phyloP scores from a whole-genome alignment of 2,329 filamentous ascomycete species.

The Xylaria sp. region DNA sequence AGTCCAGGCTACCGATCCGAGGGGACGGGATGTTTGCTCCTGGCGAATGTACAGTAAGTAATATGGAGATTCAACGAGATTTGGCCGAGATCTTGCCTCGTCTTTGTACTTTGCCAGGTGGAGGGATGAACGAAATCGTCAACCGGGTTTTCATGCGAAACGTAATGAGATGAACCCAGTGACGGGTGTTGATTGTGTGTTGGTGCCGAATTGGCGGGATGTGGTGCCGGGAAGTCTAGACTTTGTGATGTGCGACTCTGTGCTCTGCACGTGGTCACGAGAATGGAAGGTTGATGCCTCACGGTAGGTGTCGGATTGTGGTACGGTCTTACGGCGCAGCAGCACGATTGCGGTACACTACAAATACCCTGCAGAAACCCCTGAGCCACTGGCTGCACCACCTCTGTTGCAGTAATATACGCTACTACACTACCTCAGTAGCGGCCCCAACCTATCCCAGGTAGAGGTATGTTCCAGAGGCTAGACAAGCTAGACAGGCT shows the following conservation, averaged over 20 bases:
- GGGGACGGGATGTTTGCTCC: conserved; percentile 31
- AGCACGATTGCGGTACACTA: not conserved
- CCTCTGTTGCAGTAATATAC: too few relatives aligned
- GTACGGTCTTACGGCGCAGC: not conserved
- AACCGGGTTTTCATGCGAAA: not conserved
- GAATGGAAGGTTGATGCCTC: not conserved
- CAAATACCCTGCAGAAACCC: not conserved
- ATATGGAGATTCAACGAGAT: conserved; percentile 5
- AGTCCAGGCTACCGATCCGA: conserved; percentile 19
- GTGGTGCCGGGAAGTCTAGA: not conserved
- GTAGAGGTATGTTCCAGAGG: too few relatives aligned
- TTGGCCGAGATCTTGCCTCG: conserved; percentile 9
- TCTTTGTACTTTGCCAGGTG: not conserved
- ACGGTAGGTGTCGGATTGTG: too few relatives aligned
- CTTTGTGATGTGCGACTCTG: not conserved
- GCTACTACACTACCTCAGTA: not conserved
- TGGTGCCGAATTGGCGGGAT: not conserved
- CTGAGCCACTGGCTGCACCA: not conserved
- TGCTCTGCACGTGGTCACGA: conserved; percentile 24
- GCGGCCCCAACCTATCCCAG: not conserved
- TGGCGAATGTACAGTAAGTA: conserved; percentile 19
- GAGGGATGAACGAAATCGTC: not conserved
- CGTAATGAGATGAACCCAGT: not conserved
- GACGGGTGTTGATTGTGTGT: not conserved
- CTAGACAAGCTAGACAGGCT: not conserved